Conservation (phyloP, 495 filamentous ascomycete genomes). For the Penicillium silybi region DNA sequence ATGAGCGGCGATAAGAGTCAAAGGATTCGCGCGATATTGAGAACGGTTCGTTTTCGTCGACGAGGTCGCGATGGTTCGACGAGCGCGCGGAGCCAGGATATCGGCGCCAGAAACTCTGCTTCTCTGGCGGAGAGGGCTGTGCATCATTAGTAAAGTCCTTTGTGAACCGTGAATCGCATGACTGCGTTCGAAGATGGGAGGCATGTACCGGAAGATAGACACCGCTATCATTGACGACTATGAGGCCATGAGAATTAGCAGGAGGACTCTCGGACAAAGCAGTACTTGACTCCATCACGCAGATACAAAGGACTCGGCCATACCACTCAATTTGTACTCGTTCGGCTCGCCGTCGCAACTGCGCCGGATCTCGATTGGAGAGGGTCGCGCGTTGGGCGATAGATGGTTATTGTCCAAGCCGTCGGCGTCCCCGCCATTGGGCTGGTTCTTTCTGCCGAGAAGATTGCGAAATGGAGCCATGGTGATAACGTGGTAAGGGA, state of each 20-base stretch:
- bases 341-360: slow-evolving; percentile 55
- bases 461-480: slow-evolving; percentile 75
- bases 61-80: slow-evolving; percentile 64
- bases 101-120: slow-evolving; percentile 77
- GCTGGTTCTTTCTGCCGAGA: slow-evolving; percentile 57
- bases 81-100: slow-evolving; percentile 63
- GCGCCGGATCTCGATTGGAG: slow-evolving; percentile 58
- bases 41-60: slow-evolving; percentile 87
- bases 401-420: slow-evolving; percentile 46
- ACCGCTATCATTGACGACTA: slow-evolving; percentile 95
- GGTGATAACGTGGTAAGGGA: not conserved
- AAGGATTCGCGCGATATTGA: slow-evolving; percentile 97
- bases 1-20: slow-evolving; percentile 94
- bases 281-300: not conserved
- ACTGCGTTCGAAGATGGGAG: slow-evolving; percentile 1
- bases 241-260: not conserved
- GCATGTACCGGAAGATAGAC: slow-evolving; percentile 83
- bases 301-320: slow-evolving; percentile 13
- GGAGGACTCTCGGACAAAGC: not conserved
- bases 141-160: slow-evolving; percentile 12
- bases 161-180: not conserved
- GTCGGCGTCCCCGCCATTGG: slow-evolving; percentile 43
- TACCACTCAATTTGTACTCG: slow-evolving; percentile 84
- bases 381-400: slow-evolving; percentile 38
- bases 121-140: slow-evolving; percentile 87